Base-by-base conservation (phyloP, 2,329 filamentous ascomycete species). In the Pleomassaria siparia region DNA sequence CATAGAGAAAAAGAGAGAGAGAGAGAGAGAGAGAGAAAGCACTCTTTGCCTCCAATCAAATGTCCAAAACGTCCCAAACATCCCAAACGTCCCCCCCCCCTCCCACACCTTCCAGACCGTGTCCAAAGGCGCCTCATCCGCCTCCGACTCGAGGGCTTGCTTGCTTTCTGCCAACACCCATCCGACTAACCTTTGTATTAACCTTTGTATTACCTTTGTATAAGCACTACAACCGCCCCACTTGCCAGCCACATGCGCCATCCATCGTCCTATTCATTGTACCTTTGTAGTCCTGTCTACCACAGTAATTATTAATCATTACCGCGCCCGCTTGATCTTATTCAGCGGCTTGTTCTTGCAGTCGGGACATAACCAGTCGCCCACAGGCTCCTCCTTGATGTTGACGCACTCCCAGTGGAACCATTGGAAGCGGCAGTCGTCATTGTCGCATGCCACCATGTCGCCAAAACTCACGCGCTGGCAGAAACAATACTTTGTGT, bases 401-500 rank as follows among this genome's bases (percentile, higher is more conserved):
- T 73, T 73, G 41, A 79, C 75, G 52, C 76, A 79, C 49, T 73
- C 84, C 87, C 88, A 94, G 72, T 94, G 89, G 69, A 94, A 94
- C 89, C 89, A 94, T 73, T 94, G 88, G 63, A 83, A 88, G 39
- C 85, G 84, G 71, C 89, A 94, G 56, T 85, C 80, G 48, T 87
- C 84, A 69, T 92, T 92, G 74, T 94, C 89, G 74, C 89, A 94
- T 24, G 88, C 89, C 54, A 94, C 88, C 89, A 94, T 94, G 64
- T 92, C 87, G 51, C 89, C 89, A 64, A 88, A 91, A 70, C 87
- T 90, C 56, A 91, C 86, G 60, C 87, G 87, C 67, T 91, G 86
- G 70, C 89, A 94, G 24, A 86, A 79, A 72, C 89, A 94, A 72
- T 94, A 94, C 69, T 89, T 76, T 48, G 74, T 88, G 64, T 87